Conservation (phyloP, 768 basidiomycete genomes). For the Galerina marginata region DNA sequence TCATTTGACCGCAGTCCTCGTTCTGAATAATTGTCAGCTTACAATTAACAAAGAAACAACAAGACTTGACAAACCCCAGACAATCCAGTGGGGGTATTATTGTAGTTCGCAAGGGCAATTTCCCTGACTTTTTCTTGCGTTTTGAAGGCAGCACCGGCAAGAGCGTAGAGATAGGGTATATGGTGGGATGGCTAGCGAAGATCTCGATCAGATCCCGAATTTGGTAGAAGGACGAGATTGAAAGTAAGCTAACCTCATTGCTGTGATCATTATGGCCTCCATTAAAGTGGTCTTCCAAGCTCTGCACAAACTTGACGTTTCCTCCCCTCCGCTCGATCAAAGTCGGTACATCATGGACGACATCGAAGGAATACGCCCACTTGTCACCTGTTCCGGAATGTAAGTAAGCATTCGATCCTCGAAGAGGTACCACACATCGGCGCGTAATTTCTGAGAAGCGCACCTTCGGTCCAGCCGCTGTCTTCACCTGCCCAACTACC, state of each 20-base stretch:
- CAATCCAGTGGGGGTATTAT: constrained; percentile 69
- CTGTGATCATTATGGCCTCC: constrained; percentile 81
- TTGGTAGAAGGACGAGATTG: not conserved
- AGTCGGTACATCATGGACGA: constrained; percentile 70
- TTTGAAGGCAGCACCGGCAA: constrained; percentile 73
- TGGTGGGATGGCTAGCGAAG: constrained; percentile 75
- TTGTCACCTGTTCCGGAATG: constrained; percentile 42
- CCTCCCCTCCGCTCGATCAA: constrained; percentile 72
- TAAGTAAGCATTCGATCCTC: not conserved
- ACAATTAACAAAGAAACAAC: not conserved
- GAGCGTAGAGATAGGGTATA: constrained; percentile 81
- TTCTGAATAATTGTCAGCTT: constrained; percentile 51
- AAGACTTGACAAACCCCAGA: constrained; percentile 63
- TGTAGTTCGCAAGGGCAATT: constrained; percentile 69
- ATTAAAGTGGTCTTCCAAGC: constrained; percentile 63
- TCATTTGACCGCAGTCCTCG: constrained; percentile 92
- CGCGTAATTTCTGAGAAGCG: constrained; percentile 1
- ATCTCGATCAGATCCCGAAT: not conserved
- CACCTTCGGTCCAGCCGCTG: constrained; percentile 83
- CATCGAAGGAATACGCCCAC: constrained; percentile 78
- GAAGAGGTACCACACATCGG: not conserved
- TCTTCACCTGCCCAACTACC: constrained; percentile 77
- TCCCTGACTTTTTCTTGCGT: constrained; percentile 74
- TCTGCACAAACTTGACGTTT: constrained; percentile 63
- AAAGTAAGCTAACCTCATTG: constrained; percentile 61